These are phyloP conservation scores for Neolentinus lepideus DNA, from an alignment of 1,284 basidiomycete species.

Conservation along the genomic window DNA sequence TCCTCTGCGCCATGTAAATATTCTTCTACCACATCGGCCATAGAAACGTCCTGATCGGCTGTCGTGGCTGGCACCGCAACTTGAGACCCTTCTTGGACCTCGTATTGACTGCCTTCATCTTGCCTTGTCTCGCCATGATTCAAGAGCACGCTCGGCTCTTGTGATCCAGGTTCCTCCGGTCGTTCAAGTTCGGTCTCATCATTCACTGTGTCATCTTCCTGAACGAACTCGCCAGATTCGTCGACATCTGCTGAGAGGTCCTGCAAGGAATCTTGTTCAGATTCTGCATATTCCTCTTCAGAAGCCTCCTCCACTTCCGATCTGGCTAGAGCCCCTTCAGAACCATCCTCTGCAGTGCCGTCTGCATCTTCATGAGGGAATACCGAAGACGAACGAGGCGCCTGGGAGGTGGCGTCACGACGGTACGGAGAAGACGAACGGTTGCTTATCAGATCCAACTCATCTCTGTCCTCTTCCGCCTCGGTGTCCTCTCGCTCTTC, in stretches of 20 bases:
- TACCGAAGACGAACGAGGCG: background rate
- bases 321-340: background rate
- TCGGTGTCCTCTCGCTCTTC: conserved; percentile 8
- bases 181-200: too few species aligned
- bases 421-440: background rate
- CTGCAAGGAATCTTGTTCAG: background rate
- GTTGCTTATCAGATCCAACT: conserved; percentile 21
- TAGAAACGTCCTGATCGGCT: too few species aligned
- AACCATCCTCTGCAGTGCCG: background rate
- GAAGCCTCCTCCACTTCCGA: background rate
- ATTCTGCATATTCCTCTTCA: background rate
- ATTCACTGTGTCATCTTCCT: too few species aligned
- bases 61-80: too few species aligned
- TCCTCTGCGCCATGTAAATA: background rate
- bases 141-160: too few species aligned
- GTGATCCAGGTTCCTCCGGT: too few species aligned
- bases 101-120: too few species aligned
- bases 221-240: too few species aligned
- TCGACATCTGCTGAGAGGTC: background rate
- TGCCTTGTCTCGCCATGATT: too few species aligned
- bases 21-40: background rate
- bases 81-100: too few species aligned
- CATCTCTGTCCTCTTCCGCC: conserved; percentile 23
- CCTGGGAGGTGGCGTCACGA: too few species aligned
- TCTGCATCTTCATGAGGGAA: background rate